Base-by-base conservation (phyloP, 371 early-diverging fungal genomes). In the Mucor racemosus region DNA sequence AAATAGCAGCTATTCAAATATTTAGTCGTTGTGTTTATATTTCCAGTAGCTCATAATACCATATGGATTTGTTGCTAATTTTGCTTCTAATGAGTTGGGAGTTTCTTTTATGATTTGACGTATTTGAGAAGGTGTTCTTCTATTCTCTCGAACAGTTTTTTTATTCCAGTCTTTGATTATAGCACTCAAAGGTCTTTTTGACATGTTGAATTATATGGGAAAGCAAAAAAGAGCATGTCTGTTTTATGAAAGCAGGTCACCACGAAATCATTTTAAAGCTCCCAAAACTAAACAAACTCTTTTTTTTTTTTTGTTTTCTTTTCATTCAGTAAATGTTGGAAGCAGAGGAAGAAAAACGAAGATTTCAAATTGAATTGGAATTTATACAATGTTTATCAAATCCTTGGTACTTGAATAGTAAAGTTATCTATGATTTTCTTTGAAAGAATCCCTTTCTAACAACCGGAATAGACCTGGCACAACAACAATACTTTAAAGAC, bases 331-430 rank as follows among this genome's bases (percentile, higher is more conserved):
- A 26, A 26, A 64, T 61, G 48, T 15, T 68, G 58, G 66, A 73
- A 41, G 50, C 56, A 60, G 80, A 80, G 60, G 79, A 83, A 53
- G 81, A 83, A 64, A 79, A 82, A 41, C 74, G 84, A 68, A 84
- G 96, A 34, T 97, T 95, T 70, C 89, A 91, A 69, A 87, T 95
- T 17, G 98, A 97, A 78, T 87, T 97, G 26, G 97, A 97, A 81
- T 97, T 97, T 82, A 86, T 97, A 14, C 96, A 95, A 76, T 94
- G 94, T 64, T 79, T 97, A 15, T 86, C 97, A n/a, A 97, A 97
- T 77, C 97, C 97, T 26, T 90, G 91, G 90, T 97, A 97, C 65
- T 80, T 97, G 34, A 93, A 95, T 74, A 88, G 90, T 91, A 56
- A 42, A 13, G 15, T 33, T 4, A 9, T 39, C 15, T 19, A 10